These are phyloP conservation scores for Madurella fahalii DNA, from an alignment of 2,329 filamentous ascomycete genomes.

Conservation along the genomic window DNA sequence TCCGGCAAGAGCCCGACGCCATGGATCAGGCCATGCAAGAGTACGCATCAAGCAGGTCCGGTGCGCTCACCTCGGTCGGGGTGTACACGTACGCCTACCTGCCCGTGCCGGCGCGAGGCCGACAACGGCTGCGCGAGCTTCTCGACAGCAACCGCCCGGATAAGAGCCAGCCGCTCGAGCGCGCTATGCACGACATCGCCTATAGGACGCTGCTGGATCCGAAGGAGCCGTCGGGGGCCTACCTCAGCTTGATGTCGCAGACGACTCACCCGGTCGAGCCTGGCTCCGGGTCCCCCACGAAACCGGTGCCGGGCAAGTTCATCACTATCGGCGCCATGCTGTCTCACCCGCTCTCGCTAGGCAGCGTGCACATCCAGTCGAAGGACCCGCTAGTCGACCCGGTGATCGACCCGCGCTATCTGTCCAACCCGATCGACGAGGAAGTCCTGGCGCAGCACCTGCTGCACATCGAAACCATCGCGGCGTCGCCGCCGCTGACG, in stretches of 20 bases:
- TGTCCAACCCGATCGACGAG: not conserved
- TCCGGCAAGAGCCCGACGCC: not conserved
- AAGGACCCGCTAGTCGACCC: not conserved
- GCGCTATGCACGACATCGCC: not conserved
- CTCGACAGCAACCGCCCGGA: not conserved
- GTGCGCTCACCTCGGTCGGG: not conserved
- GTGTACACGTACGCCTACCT: not conserved
- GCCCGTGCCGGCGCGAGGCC: not conserved
- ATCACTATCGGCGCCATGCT: not conserved
- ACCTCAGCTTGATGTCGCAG: not conserved
- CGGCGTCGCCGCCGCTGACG: not conserved
- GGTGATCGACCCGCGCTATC: not conserved
- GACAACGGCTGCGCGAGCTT: not conserved
- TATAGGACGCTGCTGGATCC: not conserved
- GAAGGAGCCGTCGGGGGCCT: not conserved
- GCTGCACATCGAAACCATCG: not conserved
- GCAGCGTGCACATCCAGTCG: not conserved
- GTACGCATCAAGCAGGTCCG: not conserved
- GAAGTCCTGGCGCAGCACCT: not conserved
- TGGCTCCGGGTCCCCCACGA: not conserved
- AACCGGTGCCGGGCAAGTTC: not conserved
- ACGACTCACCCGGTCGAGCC: not conserved
- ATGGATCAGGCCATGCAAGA: not conserved
- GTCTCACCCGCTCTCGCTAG: not conserved
- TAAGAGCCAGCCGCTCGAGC: not conserved